phyloP scores from a whole-genome alignment of 2,329 filamentous ascomycete species.

The Fusarium irregulare region DNA sequence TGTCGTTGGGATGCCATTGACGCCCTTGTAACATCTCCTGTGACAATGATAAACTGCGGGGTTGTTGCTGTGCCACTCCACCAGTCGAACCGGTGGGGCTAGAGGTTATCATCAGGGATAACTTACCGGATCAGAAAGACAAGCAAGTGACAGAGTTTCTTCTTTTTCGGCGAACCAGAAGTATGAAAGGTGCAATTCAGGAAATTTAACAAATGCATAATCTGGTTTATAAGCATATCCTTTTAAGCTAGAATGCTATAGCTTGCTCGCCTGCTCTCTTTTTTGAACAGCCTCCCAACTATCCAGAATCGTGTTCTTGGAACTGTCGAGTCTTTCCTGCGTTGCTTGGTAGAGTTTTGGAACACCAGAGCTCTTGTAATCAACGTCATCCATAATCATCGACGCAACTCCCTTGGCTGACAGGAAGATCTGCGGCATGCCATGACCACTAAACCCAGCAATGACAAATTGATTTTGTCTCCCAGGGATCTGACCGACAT shows the following conservation, averaged over 20 bases:
- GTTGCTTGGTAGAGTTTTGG: background rate
- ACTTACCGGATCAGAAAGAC: background rate
- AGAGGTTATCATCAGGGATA: background rate
- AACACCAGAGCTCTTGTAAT: background rate
- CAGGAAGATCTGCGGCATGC: constrained; percentile 57
- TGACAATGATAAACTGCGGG: background rate
- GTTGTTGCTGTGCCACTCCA: background rate
- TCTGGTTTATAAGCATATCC: background rate
- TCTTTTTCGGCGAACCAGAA: background rate
- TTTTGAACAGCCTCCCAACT: background rate
- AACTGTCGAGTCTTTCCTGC: background rate
- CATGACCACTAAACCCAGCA: constrained; percentile 48
- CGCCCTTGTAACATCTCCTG: background rate
- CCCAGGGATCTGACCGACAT: constrained; percentile 57
- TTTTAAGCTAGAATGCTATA: background rate
- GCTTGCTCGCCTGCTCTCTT: background rate
- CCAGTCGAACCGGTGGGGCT: background rate
- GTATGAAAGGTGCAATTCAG: background rate
- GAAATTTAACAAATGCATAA: background rate
- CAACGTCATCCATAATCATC: background rate
- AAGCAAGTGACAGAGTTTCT: background rate
- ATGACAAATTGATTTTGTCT: constrained; percentile 6
- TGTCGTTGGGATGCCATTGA: background rate
- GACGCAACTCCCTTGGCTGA: constrained; percentile 5
- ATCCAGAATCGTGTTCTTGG: background rate